Evolutionary conservation across 148 eudicot genomes (phyloP), one percentile per base, ranked within the genome.

Genomic region (Arbutus unedo): DNA sequence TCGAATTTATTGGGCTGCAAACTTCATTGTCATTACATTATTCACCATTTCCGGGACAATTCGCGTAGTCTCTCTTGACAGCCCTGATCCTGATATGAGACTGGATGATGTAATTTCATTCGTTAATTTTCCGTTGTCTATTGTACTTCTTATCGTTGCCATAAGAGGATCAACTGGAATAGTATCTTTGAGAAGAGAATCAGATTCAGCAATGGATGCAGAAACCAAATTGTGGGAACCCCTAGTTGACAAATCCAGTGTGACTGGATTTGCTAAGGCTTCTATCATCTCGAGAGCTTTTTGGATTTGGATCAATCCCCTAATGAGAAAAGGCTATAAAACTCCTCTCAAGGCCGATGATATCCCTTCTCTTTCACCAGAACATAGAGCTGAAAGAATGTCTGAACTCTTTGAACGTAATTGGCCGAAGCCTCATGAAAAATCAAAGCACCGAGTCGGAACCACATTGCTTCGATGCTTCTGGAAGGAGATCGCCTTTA

Each of bases 291-390:
- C 99, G 0, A 94, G 92, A 85, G 77, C 90, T 6, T 93, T 96
- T 81, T 96, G 91, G 93, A 10, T 94, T 31, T 96, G 99, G 99
- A 81, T 96, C 90, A 92, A 92, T 74, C 98, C 99, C 21, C 70
- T 96, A 5, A 86, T 96, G 43, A 83, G 77, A 18, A 91, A 92
- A 89, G 99, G 99, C n/a, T 91, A 90, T 81, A 91, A 85, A 73
- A 62, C 87, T 14, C 94, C 98, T 38, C 88, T 96, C 56, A 88
- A 80, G 14, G 81, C 88, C 6, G 86, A 90, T 11, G 99, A 96
- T 62, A 87, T 96, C 50, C 99, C 99, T 9, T 31, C 88, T 23
- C 93, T 96, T 19, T 90, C 99, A 41, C 94, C 99, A 5, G 82
- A 89, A 43, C 97, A 94, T 71, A 83, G 85, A 77, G 97, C 98